Evolutionary conservation across 768 basidiomycete species (phyloP).

Genomic region (Boletus sp.): DNA sequence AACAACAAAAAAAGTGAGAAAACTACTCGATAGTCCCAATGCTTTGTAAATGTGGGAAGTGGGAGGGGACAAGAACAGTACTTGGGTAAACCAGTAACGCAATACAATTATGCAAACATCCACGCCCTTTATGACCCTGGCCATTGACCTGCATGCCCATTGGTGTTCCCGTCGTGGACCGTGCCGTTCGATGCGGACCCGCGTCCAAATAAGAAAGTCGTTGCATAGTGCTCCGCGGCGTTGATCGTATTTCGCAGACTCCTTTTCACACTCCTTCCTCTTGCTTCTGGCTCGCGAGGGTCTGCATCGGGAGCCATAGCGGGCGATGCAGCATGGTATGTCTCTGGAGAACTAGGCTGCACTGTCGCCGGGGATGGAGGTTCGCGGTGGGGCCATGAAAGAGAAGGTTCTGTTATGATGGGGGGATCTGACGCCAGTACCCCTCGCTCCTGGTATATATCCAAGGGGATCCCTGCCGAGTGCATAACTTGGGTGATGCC

Average conservation of each 20-base stretch:
- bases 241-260: constrained; percentile 65
- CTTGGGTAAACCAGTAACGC: not conserved
- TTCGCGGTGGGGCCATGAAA: constrained; percentile 46
- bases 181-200: constrained; percentile 27
- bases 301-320: constrained; percentile 29
- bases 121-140: constrained; percentile 20
- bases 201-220: constrained; percentile 60
- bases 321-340: constrained; percentile 39
- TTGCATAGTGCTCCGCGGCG: constrained; percentile 69
- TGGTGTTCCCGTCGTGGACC: constrained; percentile 21
- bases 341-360: constrained; percentile 36
- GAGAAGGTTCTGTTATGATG: constrained; percentile 15
- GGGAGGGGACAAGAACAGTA: constrained; percentile 6
- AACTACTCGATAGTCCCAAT: constrained; percentile 14
- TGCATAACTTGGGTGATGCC: constrained; percentile 36
- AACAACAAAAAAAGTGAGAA: constrained; percentile 7
- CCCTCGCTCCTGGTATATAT: constrained; percentile 18
- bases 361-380: constrained; percentile 35
- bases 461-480: constrained; percentile 28
- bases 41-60: not conserved
- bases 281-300: constrained; percentile 37
- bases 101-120: constrained; percentile 11
- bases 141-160: constrained; percentile 24
- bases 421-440: constrained; percentile 10
- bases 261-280: constrained; percentile 61